These are phyloP conservation scores for Talaromyces sp. DNA, from an alignment of 2,329 filamentous ascomycete genomes.

Conservation along the genomic window DNA sequence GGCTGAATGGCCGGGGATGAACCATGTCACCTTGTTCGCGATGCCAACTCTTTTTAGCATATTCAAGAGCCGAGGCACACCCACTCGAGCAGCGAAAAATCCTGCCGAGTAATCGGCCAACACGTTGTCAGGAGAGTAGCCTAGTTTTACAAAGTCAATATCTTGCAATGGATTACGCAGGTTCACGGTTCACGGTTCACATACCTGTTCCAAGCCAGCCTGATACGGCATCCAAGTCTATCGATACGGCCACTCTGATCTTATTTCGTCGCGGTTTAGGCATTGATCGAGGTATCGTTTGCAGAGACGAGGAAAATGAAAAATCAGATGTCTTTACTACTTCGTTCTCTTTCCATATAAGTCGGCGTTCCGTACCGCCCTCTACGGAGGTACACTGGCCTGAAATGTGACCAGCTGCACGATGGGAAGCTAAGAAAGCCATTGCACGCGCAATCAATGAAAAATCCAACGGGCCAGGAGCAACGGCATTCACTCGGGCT, in stretches of 20 bases:
- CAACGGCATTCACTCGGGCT: conserved; percentile 50
- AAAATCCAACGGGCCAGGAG: conserved; percentile 43
- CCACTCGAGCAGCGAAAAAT: conserved; percentile 54
- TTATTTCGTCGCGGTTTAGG: conserved; percentile 15
- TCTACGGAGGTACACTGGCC: conserved; percentile 50
- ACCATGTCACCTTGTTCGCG: conserved; percentile 54
- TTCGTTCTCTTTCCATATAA: conserved; percentile 47
- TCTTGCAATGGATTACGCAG: background rate
- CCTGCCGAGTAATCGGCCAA: conserved; percentile 53
- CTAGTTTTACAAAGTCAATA: conserved; percentile 12
- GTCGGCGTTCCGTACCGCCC: conserved; percentile 47
- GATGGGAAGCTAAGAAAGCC: conserved; percentile 47
- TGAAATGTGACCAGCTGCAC: conserved; percentile 50
- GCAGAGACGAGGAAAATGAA: background rate
- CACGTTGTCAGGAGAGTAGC: conserved; percentile 45
- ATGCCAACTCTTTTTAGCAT: conserved; percentile 50
- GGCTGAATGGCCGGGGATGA: conserved; percentile 55
- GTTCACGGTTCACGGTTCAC: background rate
- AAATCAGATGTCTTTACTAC: conserved; percentile 13
- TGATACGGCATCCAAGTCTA: conserved; percentile 56
- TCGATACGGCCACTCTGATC: conserved; percentile 28
- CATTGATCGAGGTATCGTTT: conserved; percentile 13
- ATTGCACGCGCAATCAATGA: conserved; percentile 45
- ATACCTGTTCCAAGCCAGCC: conserved; percentile 56
- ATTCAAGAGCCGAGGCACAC: conserved; percentile 51